Conservation (phyloP, 208 protist species). For the Wallacemonas sp. region DNA sequence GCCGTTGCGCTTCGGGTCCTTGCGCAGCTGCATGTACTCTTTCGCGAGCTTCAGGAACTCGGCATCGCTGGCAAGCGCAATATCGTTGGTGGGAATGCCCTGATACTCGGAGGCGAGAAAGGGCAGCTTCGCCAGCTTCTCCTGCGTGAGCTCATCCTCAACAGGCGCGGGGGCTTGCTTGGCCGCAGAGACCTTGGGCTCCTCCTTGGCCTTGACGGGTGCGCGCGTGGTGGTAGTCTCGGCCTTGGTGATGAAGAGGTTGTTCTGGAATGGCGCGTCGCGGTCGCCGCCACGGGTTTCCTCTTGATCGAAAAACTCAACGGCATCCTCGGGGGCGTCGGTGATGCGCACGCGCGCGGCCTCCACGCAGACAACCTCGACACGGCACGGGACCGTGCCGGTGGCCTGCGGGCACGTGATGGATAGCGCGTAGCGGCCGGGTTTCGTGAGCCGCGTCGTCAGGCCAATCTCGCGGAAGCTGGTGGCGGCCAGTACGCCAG, state of each 20-base stretch:
- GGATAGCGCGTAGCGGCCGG: constrained; percentile 66
- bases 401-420: constrained; percentile 54
- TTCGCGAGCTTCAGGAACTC: constrained; percentile 34
- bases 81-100: constrained; percentile 46
- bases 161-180: not conserved
- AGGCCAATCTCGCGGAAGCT: constrained; percentile 68
- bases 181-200: not conserved
- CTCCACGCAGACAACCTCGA: constrained; percentile 71
- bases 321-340: constrained; percentile 53
- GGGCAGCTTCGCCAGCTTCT: constrained; percentile 23
- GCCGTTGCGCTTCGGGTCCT: constrained; percentile 42
- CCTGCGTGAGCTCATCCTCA: constrained; percentile 19
- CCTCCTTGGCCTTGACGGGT: constrained; percentile 3
- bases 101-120: constrained; percentile 50
- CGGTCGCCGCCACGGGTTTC: constrained; percentile 7
- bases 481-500: constrained; percentile 55
- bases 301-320: constrained; percentile 22
- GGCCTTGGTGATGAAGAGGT: constrained; percentile 17
- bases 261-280: constrained; percentile 20
- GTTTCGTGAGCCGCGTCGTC: constrained; percentile 40
- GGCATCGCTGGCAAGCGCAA: constrained; percentile 37
- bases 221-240: not conserved
- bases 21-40: constrained; percentile 33
- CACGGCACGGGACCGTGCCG: constrained; percentile 50
- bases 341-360: constrained; percentile 65